Evolutionary conservation across 768 basidiomycete species (phyloP).

Genomic region (Suillus lakei): DNA sequence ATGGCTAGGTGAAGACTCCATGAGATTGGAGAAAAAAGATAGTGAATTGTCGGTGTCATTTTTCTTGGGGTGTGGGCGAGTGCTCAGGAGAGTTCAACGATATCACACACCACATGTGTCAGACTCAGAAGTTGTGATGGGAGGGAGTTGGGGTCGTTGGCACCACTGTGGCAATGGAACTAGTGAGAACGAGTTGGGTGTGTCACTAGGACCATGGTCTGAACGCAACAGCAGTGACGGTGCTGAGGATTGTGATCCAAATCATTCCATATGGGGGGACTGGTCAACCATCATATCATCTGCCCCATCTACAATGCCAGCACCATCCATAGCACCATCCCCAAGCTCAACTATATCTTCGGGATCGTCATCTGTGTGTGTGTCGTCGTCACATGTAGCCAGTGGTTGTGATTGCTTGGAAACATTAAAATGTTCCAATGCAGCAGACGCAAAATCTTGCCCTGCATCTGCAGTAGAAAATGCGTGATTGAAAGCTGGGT

Average conservation of each 20-base stretch:
- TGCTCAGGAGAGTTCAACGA: background rate
- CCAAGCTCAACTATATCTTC: background rate
- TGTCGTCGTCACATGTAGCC: background rate
- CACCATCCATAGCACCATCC: background rate
- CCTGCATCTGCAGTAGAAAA: slow-evolving; percentile 5
- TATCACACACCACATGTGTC: background rate
- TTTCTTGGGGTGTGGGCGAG: background rate
- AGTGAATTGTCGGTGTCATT: background rate
- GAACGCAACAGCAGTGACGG: too few species aligned
- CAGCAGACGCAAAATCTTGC: slow-evolving; percentile 9
- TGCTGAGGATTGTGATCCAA: too few species aligned
- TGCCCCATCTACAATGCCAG: background rate
- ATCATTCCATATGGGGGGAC: background rate
- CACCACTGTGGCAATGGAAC: background rate
- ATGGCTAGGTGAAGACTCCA: background rate
- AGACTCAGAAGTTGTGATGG: background rate
- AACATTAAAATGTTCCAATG: background rate
- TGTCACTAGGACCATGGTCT: background rate
- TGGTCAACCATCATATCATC: background rate
- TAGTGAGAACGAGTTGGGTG: background rate
- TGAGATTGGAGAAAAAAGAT: background rate
- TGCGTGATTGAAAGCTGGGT: slow-evolving; percentile 4
- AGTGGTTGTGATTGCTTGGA: background rate
- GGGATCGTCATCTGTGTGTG: background rate
- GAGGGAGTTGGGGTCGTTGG: background rate